phyloP scores from a whole-genome alignment of 768 basidiomycete species.

The Tylopilus sp. region DNA sequence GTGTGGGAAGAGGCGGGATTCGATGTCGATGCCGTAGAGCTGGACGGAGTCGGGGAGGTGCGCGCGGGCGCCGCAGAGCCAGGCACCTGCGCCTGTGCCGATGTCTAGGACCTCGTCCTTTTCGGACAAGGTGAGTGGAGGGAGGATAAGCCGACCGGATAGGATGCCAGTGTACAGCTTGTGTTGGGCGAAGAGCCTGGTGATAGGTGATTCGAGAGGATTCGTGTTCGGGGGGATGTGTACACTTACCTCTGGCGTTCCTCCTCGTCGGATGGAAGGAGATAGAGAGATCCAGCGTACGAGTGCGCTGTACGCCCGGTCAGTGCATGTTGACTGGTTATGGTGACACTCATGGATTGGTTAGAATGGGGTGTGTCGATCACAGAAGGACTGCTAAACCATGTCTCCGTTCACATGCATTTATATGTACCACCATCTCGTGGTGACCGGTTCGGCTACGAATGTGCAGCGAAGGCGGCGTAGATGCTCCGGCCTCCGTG shows the following conservation, averaged over 20 bases:
- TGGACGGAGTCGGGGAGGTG: slow-evolving; percentile 18
- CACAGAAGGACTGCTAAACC: background rate
- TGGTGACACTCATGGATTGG: slow-evolving; percentile 6
- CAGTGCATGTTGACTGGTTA: background rate
- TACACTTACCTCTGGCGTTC: slow-evolving; percentile 26
- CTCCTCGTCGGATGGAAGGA: slow-evolving; percentile 26
- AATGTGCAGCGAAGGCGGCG: background rate
- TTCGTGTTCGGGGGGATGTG: too few relatives aligned
- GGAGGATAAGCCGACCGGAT: slow-evolving; percentile 19
- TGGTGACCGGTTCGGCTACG: background rate
- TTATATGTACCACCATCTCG: background rate
- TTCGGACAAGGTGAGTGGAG: slow-evolving; percentile 9
- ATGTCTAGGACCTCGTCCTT: slow-evolving; percentile 21
- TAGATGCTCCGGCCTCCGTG: background rate
- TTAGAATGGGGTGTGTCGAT: background rate
- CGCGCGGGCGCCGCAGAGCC: slow-evolving; percentile 18
- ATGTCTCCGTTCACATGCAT: background rate
- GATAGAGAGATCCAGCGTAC: slow-evolving; percentile 16
- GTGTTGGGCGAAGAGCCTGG: slow-evolving; percentile 15
- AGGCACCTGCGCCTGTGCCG: slow-evolving; percentile 21
- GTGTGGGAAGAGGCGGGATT: slow-evolving; percentile 40
- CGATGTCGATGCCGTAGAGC: slow-evolving; percentile 26
- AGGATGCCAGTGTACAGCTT: slow-evolving; percentile 16
- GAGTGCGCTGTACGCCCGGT: slow-evolving; percentile 20
- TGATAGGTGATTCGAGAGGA: background rate